phyloP scores from a whole-genome alignment of 2,329 filamentous ascomycete species.

The Penicillium sp. region DNA sequence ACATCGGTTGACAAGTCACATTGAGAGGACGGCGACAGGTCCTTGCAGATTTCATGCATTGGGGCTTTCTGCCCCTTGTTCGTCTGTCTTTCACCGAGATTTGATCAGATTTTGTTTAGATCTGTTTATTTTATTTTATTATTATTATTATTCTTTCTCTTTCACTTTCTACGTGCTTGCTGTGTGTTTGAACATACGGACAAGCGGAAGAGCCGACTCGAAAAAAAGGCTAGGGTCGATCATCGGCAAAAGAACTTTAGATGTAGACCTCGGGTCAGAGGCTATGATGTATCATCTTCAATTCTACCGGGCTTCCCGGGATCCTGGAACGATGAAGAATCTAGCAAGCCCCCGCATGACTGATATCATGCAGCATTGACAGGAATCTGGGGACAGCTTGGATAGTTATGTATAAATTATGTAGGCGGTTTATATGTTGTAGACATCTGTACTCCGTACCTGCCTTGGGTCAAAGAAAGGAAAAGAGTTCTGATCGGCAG shows the following conservation, averaged over 20 bases:
- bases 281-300: slow-evolving; percentile 4
- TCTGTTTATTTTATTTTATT: background rate
- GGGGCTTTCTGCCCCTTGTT: slow-evolving; percentile 11
- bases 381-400: slow-evolving; percentile 7
- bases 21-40: slow-evolving; percentile 26
- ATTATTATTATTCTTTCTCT: too few relatives aligned
- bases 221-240: background rate
- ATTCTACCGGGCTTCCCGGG: slow-evolving; percentile 10
- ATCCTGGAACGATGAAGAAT: slow-evolving; percentile 16
- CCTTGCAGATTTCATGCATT: slow-evolving; percentile 34
- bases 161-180: background rate
- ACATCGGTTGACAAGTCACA: slow-evolving; percentile 31
- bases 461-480: background rate
- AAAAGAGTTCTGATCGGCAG: background rate
- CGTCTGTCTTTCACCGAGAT: background rate
- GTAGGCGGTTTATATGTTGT: background rate
- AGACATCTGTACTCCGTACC: background rate
- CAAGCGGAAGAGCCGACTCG: background rate
- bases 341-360: slow-evolving; percentile 14
- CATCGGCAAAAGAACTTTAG: slow-evolving; percentile 1
- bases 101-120: background rate
- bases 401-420: background rate
- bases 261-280: background rate
- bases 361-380: slow-evolving; percentile 16
- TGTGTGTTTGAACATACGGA: background rate